Evolutionary conservation across 78 protist genomes (phyloP).

Genomic region (Paulinella micropora): DNA sequence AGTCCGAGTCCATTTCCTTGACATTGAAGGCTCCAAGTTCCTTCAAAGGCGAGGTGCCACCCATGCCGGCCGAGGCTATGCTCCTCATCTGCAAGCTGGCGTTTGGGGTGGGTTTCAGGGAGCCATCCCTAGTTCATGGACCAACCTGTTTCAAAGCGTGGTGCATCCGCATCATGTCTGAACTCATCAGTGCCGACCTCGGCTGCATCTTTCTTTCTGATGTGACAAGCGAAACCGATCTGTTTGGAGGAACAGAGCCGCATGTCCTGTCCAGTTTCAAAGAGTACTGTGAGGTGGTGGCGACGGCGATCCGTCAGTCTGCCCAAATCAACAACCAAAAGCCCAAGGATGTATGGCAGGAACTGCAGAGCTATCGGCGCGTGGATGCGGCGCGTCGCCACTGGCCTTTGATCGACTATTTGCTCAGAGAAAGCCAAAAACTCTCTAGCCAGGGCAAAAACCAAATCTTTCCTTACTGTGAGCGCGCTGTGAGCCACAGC

Average conservation of each 20-base stretch:
- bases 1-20: no score
- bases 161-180: not conserved
- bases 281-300: no score
- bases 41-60: not conserved
- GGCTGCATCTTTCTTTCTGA: not conserved
- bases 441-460: no score
- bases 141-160: not conserved
- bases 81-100: not conserved
- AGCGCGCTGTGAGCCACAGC: not conserved
- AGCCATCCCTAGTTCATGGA: not conserved
- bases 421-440: no score
- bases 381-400: no score
- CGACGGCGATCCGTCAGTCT: no score
- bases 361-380: no score
- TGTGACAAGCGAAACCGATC: not conserved
- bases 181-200: not conserved
- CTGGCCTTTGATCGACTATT: no score
- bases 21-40: no score
- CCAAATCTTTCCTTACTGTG: not conserved
- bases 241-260: not conserved
- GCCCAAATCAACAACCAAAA: no score
- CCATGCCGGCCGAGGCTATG: not conserved
- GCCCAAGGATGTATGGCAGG: no score
- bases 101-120: not conserved
- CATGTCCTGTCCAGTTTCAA: not conserved